phyloP scores from a whole-genome alignment of 371 early-diverging fungal genomes.

The Chytridium lagenaria region DNA sequence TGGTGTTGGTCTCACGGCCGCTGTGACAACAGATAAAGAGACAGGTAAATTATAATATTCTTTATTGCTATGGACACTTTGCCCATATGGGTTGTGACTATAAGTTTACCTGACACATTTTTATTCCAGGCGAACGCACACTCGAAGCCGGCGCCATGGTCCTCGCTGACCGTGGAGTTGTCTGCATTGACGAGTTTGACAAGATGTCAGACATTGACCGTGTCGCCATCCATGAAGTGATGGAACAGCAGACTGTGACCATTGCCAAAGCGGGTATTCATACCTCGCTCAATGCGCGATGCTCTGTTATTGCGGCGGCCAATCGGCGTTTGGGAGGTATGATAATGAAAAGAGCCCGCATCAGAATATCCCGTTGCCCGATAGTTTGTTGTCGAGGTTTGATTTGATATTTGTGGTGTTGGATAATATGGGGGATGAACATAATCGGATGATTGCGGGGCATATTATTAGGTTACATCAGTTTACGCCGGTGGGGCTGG shows the following conservation, averaged over 20 bases:
- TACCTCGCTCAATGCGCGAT: constrained; percentile 97
- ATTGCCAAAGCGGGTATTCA: constrained; percentile 94
- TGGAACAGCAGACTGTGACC: constrained; percentile 90
- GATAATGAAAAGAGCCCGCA: constrained; percentile 37
- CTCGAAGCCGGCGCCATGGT: constrained; percentile 99
- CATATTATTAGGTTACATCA: constrained; percentile 95
- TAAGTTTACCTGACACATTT: no score
- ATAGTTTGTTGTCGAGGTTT: constrained; percentile 95
- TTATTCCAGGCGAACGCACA: constrained; percentile 97
- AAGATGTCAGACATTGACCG: constrained; percentile 99
- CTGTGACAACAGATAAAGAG: constrained; percentile 90
- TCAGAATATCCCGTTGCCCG: constrained; percentile 96
- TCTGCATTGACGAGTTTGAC: constrained; percentile 99
- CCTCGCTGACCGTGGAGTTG: constrained; percentile 97
- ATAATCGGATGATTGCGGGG: constrained; percentile 86
- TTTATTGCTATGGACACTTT: no score
- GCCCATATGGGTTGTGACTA: no score
- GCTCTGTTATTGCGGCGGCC: constrained; percentile 98
- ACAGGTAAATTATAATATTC: constrained; percentile 68
- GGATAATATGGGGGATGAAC: constrained; percentile 79
- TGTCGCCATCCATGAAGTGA: constrained; percentile 99
- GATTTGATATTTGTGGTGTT: constrained; percentile 98
- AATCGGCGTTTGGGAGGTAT: constrained; percentile 92
- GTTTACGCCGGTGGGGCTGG: constrained; percentile 83
- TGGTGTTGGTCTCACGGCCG: constrained; percentile 99